Percentiles rank a stretch among this genome's conserved stretches.
phyloP scores from a whole-genome alignment of 176 grass and related monocot genomes.

The Typha latifolia region DNA sequence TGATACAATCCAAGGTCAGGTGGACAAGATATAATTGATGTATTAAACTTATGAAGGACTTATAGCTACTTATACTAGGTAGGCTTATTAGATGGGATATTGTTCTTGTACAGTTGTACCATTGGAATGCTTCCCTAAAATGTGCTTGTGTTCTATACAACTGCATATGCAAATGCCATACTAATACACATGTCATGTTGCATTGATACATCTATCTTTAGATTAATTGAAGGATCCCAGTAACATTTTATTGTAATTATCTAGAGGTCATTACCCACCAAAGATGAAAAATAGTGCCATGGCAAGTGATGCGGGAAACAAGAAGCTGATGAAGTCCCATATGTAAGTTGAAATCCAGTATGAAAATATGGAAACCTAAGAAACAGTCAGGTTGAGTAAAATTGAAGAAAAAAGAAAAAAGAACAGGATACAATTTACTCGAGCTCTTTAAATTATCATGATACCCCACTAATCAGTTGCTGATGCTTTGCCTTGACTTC shows the following conservation, averaged over 20 bases:
- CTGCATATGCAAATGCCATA: too few relatives aligned
- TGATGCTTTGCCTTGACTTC: slow-evolving; percentile 53
- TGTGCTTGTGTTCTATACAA: too few relatives aligned
- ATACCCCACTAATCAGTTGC: slow-evolving; percentile 54
- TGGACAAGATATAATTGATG: too few relatives aligned
- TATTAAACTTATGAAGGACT: too few relatives aligned
- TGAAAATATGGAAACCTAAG: slow-evolving; percentile 41
- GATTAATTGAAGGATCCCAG: too few relatives aligned
- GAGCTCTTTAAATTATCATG: background rate
- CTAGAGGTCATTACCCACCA: slow-evolving; percentile 13
- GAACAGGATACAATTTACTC: background rate
- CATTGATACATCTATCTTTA: too few relatives aligned
- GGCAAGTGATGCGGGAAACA: slow-evolving; percentile 32
- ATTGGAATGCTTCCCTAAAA: too few relatives aligned
- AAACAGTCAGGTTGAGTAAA: slow-evolving; percentile 3
- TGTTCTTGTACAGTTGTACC: too few relatives aligned
- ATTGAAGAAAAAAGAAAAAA: background rate
- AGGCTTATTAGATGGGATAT: too few relatives aligned
- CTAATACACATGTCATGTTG: too few relatives aligned
- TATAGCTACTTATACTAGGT: too few relatives aligned
- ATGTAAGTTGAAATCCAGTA: slow-evolving; percentile 45
- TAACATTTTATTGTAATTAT: too few relatives aligned
- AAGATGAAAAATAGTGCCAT: slow-evolving; percentile 40
- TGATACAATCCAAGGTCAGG: background rate
- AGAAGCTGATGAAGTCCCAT: slow-evolving; percentile 51